Evolutionary conservation across 352 stramenopile genomes (phyloP), one percentile per base, ranked within the genome.

Genomic region (Phytophthora pistaciae): DNA sequence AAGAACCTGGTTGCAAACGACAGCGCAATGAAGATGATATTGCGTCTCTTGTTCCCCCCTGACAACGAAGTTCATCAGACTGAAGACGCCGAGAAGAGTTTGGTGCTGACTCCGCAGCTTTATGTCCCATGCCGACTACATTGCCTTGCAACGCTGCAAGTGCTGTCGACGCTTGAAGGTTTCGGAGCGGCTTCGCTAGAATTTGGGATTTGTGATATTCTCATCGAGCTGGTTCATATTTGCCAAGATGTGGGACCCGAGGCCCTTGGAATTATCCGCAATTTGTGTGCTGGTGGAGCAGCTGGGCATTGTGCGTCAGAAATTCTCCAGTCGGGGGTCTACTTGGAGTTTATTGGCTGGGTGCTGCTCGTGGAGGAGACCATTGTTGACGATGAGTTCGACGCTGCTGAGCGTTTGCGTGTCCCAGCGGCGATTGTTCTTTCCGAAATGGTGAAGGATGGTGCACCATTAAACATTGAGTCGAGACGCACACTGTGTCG

Each of bases 291-390:
- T n/a, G 75, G 82, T 57, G 77, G 74, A 40, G 74, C 83, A 33
- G 77, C 77, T 53, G 67, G 60, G 8, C 79, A 84, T 25, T 91
- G 80, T 56, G 71, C 89, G 27, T 63, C 70, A 5, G 82, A 93
- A 56, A 91, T 94, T 29, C 74, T 95, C 18, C 82, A 93, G 52
- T 89, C 88, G 0, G 88, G 88, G 3, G 72, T 83, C 33, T 94
- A 92, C 50, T 68, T 95, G 52, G 88, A 95, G 60, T 93, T 94
- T 58, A 85, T 95, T n/a, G 79, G 82, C 3, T 94, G 86, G 84
- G 53, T 95, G 31, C 70, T 94, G 52, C 75, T 83, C 27, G 77
- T 93, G 5, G 82, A 91, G 21, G 74, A 89, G 54, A 82, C 82
- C 10, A 89, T 91, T 53, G 81, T 78, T 4, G 88, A 93, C 21